Percentiles rank a stretch among this genome's conserved stretches.
Conservation (phyloP, 176 grass and related monocot species). For the Alloteropsis semialata region DNA sequence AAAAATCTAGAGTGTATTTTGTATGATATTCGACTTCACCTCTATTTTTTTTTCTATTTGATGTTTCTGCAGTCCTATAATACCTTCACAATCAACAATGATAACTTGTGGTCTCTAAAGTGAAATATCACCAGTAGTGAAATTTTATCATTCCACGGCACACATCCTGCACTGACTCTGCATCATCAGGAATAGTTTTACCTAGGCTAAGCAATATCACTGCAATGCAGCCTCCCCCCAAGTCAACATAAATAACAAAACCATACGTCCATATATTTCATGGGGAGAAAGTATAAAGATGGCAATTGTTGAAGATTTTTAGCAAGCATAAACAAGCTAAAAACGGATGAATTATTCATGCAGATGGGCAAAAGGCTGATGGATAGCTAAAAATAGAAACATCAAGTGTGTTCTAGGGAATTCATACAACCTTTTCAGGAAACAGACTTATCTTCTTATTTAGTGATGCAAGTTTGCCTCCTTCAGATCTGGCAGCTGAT, state of each 20-base stretch:
- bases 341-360: constrained; percentile 3
- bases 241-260: constrained; percentile 23
- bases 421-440: constrained; percentile 86
- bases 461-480: constrained; percentile 56
- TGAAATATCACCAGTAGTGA: not conserved
- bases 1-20: too few species aligned
- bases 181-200: constrained; percentile 10
- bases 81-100: not conserved
- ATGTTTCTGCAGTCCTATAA: not conserved
- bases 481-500: constrained; percentile 51
- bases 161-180: not conserved
- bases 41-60: not conserved
- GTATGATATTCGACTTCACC: not conserved
- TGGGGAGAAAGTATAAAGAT: not conserved
- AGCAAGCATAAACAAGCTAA: constrained; percentile 15
- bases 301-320: not conserved
- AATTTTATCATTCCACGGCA: too few species aligned
- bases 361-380: not conserved
- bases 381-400: constrained; percentile 27
- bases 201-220: constrained; percentile 1
- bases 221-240: not conserved
- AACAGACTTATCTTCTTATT: constrained; percentile 75
- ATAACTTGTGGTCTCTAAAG: not conserved
- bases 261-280: not conserved
- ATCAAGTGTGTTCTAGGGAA: constrained; percentile 25